Conservation (phyloP, 2,329 filamentous ascomycete species). For the Paraconiothyrium brasiliense region DNA sequence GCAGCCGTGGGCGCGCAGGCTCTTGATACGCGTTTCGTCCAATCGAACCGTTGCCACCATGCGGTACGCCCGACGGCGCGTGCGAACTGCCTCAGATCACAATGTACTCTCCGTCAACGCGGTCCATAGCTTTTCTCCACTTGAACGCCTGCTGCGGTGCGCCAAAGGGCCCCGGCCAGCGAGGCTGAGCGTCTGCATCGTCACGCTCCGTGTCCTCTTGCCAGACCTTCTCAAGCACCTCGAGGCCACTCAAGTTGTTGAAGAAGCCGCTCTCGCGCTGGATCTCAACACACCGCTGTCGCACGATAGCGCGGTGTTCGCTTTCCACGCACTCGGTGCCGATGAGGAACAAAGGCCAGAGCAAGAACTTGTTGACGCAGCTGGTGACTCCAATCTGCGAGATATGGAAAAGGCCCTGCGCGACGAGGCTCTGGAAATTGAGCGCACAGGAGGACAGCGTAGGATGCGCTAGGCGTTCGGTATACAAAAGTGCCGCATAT, state of each 20-base stretch:
- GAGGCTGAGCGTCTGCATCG: conserved; percentile 28
- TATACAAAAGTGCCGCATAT: conserved; percentile 87
- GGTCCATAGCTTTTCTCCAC: conserved; percentile 62
- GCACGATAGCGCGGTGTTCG: conserved; percentile 79
- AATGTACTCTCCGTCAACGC: conserved; percentile 62
- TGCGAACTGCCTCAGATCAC: conserved; percentile 52
- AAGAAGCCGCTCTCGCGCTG: conserved; percentile 90
- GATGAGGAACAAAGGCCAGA: conserved; percentile 92
- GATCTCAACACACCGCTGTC: conserved; percentile 83
- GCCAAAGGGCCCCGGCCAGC: conserved; percentile 32
- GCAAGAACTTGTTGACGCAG: conserved; percentile 83
- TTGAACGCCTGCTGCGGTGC: conserved; percentile 51
- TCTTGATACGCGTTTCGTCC: conserved; percentile 2
- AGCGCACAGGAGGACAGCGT: conserved; percentile 75
- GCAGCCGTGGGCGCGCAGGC: conserved; percentile 4
- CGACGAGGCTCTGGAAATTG: conserved; percentile 84
- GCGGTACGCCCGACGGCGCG: conserved; percentile 6
- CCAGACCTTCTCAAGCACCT: conserved; percentile 89
- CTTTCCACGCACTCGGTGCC: conserved; percentile 89
- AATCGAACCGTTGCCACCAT: conserved; percentile 10
- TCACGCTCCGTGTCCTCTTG: conserved; percentile 58
- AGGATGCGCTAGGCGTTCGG: conserved; percentile 84
- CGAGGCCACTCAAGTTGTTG: conserved; percentile 88
- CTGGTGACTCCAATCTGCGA: conserved; percentile 77
- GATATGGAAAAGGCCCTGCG: conserved; percentile 84